Evolutionary conservation across 148 eudicot species (phyloP), one percentile per base, ranked within the genome.

Genomic region (Arctostaphylos glauca): DNA sequence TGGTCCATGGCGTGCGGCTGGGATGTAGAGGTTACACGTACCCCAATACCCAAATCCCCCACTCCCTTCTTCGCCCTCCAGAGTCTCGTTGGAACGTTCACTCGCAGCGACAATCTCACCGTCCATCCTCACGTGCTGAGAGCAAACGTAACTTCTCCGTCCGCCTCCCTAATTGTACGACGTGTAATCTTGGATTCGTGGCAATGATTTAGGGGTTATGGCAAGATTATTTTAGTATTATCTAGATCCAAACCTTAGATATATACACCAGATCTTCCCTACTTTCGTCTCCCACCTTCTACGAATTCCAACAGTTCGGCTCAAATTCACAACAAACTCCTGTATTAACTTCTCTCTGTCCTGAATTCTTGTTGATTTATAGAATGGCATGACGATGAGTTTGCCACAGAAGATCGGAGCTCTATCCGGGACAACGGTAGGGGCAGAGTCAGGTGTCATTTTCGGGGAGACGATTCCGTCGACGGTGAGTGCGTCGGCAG

Each of bases 371-470:
- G 13, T 15, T 16, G 23, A 14, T 79, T 25, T 60, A 31, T 16
- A 41, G 43, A 1, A 14, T 25, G 49, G 72, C n/a, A 93, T 92
- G 98, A 93, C 94, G 68, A 84, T 95, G 95, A 93, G 88, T 62
- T 77, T 95, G 6, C 79, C 91, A 1, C 91, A 90, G 48, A 94
- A 91, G 82, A 89, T 95, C 80, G 92, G 93, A 55, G 91, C 92
- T 2, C 73, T 95, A 7, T 87, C 98, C 5, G 94, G 94, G 5
- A 53, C 91, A 4, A 87, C 90, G 38, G 47, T 92, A 5, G 50
- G 87, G 9, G 54, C 85, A 10, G 94, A 89, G 0, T 25, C 71
- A 12, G 71, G 71, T 10, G 3, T 66, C 71, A 1, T 31, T 14
- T 71, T 68, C 84, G 77, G 81, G 52, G 84, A 77, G 43, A 21